Base-by-base conservation (phyloP, 1,139 yeast species). In the Meyerozyma smithsonii region DNA sequence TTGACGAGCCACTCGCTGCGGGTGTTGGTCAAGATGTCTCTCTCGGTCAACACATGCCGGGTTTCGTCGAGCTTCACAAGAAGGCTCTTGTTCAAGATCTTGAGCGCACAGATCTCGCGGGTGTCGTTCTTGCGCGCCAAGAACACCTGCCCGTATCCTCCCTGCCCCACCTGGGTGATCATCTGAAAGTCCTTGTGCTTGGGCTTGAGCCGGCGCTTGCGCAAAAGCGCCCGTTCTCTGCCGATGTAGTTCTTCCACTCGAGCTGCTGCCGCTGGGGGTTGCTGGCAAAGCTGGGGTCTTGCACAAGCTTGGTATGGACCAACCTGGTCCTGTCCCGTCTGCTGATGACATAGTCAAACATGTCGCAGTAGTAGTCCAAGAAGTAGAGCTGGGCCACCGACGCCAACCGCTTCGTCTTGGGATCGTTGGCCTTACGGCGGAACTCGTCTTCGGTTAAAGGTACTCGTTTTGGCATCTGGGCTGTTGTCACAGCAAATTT, bases 161-260 rank as follows among this genome's bases (percentile, higher is more conserved):
- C 99, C 69, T 94, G 98, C 19, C 99, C 98, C 26, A 94, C 97
- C 66, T 94, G 98, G 3, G 98, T 92, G 46, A 94, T 82, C 72
- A 90, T 87, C 59, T 89, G 94, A 59, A 94, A 94, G 61, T 94
- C 98, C 52, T 89, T 90, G 58, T 89, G 92, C 59, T 85, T 87
- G 36, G 97, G 96, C 62, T 89, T 88, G 46, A 88, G 74, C 55
- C 99, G 77, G 54, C 97, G 75, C 59, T 89, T 89, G 47, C 99
- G 77, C 52, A 94, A 69, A 40, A 81, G 74, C 5, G 88, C 90
- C 39, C 95, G 72, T 62, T 94, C 99, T 44, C 94, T 76, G 15
- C 92, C 89, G 23, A 81, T 69, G 58, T 94, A 92, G 42, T 81
- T 79, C 50, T 76, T 78, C 95, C 96, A 85, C 56, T 87, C 92